These are phyloP conservation scores for Leptomonas pyrrhocoris DNA, from an alignment of 208 protist genomes.

Conservation along the genomic window DNA sequence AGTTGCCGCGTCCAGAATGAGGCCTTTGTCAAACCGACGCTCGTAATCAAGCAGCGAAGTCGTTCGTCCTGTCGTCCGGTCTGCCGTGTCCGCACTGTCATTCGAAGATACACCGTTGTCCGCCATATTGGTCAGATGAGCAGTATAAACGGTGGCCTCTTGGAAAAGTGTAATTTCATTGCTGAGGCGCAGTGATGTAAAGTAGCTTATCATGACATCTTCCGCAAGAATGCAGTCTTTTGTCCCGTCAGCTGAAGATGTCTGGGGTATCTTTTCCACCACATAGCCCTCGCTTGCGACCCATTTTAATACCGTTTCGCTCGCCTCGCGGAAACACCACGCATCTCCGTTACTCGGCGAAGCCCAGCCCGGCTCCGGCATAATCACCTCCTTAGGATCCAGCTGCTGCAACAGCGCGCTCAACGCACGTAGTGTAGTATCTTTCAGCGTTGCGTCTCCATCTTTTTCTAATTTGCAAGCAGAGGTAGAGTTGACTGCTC, in stretches of 20 bases:
- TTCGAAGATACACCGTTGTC: not conserved
- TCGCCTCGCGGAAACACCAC: not conserved
- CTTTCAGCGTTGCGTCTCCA: not conserved
- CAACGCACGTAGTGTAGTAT: slow-evolving; percentile 38
- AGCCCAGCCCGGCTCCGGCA: slow-evolving; percentile 35
- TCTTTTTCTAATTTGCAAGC: slow-evolving; percentile 7
- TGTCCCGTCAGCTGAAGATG: not conserved
- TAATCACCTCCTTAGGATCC: slow-evolving; percentile 77
- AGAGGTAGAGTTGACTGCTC: not conserved
- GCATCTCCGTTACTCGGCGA: not conserved
- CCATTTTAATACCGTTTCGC: slow-evolving; percentile 48
- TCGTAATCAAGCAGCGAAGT: slow-evolving; percentile 47
- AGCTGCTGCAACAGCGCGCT: slow-evolving; percentile 77
- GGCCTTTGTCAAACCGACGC: slow-evolving; percentile 58
- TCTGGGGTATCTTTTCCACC: slow-evolving; percentile 41
- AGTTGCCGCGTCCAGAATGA: slow-evolving; percentile 74
- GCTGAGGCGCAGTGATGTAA: slow-evolving; percentile 45
- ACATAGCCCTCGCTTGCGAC: slow-evolving; percentile 61
- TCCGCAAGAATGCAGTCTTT: slow-evolving; percentile 6
- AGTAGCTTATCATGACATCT: slow-evolving; percentile 55
- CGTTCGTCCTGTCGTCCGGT: not conserved
- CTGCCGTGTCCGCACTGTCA: not conserved
- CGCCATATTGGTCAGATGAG: slow-evolving; percentile 35
- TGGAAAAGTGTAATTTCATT: slow-evolving; percentile 47
- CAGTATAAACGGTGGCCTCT: slow-evolving; percentile 52